phyloP scores from a whole-genome alignment of 169 alveolate genomes.

The Pseudocohnilembus persalinus region DNA sequence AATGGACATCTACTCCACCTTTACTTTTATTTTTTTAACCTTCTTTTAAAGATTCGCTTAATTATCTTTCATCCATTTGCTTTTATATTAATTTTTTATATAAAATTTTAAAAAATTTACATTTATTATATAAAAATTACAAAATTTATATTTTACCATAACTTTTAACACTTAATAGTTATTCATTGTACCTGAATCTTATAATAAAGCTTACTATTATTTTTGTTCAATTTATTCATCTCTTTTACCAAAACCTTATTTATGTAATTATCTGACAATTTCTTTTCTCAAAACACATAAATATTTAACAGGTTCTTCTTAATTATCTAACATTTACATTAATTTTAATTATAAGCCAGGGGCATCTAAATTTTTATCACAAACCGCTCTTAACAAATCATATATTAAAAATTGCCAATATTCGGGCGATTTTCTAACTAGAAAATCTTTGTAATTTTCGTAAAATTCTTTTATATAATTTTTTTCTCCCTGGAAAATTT shows the following conservation, averaged over 20 bases:
- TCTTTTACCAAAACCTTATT: constrained; percentile 4
- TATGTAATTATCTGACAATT: constrained; percentile 8
- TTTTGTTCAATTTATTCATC: background rate
- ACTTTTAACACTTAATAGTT: background rate
- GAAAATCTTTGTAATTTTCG: constrained; percentile 20
- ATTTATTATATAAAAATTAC: background rate
- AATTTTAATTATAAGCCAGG: constrained; percentile 18
- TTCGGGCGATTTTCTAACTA: constrained; percentile 33
- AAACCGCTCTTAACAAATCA: constrained; percentile 35
- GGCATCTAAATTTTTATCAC: constrained; percentile 17
- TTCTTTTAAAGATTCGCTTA: background rate
- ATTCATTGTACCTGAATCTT: background rate
- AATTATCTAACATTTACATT: background rate
- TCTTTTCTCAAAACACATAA: constrained; percentile 8
- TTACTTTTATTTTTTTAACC: too few relatives aligned
- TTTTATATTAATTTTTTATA: too few relatives aligned
- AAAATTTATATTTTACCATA: background rate
- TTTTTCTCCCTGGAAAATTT: background rate
- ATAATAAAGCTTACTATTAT: background rate
- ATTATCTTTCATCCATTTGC: background rate
- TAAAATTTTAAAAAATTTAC: too few relatives aligned
- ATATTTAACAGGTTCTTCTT: constrained; percentile 8
- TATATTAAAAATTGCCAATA: constrained; percentile 26
- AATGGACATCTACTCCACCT: background rate
- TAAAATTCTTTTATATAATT: constrained; percentile 42